Conservation (phyloP, 2,329 filamentous ascomycete genomes). For the Hirsutella thompsonii region DNA sequence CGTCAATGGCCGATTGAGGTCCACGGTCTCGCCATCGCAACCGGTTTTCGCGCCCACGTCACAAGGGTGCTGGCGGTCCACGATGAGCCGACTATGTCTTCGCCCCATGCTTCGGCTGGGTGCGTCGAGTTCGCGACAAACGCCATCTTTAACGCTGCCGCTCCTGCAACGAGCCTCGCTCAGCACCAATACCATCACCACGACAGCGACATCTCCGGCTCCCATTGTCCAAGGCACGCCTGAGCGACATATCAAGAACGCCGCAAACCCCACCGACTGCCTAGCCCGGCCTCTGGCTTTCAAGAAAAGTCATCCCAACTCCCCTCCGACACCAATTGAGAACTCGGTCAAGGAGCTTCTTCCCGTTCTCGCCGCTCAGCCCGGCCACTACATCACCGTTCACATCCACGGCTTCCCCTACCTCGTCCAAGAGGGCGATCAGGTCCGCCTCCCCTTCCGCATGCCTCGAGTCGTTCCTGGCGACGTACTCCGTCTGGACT, state of each 20-base stretch:
- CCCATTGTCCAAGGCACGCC: conserved; percentile 8
- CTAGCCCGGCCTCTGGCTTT: conserved; percentile 22
- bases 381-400: conserved; percentile 63
- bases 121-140: conserved; percentile 18
- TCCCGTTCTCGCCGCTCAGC: conserved; percentile 59
- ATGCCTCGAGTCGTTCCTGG: conserved; percentile 68
- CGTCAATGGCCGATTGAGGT: neutral
- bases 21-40: conserved; percentile 6
- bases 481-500: conserved; percentile 77
- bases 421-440: conserved; percentile 65
- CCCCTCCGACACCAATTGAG: conserved; percentile 29
- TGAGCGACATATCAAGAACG: conserved; percentile 19
- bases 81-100: conserved; percentile 47
- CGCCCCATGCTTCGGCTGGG: conserved; percentile 51
- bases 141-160: conserved; percentile 12
- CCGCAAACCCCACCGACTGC: conserved; percentile 20
- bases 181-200: conserved; percentile 19
- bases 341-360: conserved; percentile 48
- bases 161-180: conserved; percentile 21
- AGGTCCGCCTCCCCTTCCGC: conserved; percentile 63
- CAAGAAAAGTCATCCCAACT: conserved; percentile 24
- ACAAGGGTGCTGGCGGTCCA: conserved; percentile 12
- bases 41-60: conserved; percentile 11
- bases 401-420: conserved; percentile 73
- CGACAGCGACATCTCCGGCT: neutral